Conservation (phyloP, 2,329 filamentous ascomycete species). For the Leptographium lundbergii region DNA sequence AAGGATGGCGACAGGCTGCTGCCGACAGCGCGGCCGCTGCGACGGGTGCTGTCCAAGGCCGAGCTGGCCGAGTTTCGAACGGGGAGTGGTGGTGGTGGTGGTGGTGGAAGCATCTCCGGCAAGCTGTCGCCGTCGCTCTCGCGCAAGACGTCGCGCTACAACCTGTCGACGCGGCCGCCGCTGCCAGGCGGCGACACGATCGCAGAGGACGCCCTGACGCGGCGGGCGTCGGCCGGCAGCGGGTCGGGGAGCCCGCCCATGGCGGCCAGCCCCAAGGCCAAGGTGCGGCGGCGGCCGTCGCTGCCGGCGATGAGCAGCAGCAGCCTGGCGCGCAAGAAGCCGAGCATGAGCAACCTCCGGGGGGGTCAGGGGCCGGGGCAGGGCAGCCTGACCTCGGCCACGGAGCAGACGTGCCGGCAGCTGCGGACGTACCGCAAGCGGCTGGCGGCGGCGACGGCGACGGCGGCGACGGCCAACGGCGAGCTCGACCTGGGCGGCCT, state of each 20-base stretch:
- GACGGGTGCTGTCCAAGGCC: slow-evolving; percentile 74
- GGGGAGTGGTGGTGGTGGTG: slow-evolving; percentile 7
- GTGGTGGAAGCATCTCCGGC: slow-evolving; percentile 16
- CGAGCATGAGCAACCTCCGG: slow-evolving; percentile 3
- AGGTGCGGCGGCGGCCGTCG: slow-evolving; percentile 36
- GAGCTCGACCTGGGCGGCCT: slow-evolving; percentile 39
- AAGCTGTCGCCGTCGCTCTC: slow-evolving; percentile 42
- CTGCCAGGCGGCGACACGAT: slow-evolving; percentile 23
- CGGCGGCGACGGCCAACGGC: slow-evolving; percentile 47
- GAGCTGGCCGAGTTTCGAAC: slow-evolving; percentile 71
- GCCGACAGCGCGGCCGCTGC: slow-evolving; percentile 50
- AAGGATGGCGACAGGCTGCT: slow-evolving; percentile 22
- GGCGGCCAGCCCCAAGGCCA: slow-evolving; percentile 36
- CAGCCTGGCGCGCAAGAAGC: slow-evolving; percentile 31
- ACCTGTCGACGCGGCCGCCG: slow-evolving; percentile 28
- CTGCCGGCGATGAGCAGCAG: slow-evolving; percentile 32
- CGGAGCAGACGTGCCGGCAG: slow-evolving; percentile 51
- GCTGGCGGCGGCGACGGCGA: slow-evolving; percentile 38
- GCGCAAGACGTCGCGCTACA: slow-evolving; percentile 41
- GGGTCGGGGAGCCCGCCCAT: slow-evolving; percentile 30
- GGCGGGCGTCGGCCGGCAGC: slow-evolving; percentile 31
- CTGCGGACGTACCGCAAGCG: slow-evolving; percentile 52
- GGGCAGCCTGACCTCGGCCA: slow-evolving; percentile 47
- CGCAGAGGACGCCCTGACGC: slow-evolving; percentile 33
- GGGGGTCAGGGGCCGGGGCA: slow-evolving; percentile 31